Evolutionary conservation across 2,329 filamentous ascomycete genomes (phyloP).

Genomic region (Ceratocystiopsis minuta): DNA sequence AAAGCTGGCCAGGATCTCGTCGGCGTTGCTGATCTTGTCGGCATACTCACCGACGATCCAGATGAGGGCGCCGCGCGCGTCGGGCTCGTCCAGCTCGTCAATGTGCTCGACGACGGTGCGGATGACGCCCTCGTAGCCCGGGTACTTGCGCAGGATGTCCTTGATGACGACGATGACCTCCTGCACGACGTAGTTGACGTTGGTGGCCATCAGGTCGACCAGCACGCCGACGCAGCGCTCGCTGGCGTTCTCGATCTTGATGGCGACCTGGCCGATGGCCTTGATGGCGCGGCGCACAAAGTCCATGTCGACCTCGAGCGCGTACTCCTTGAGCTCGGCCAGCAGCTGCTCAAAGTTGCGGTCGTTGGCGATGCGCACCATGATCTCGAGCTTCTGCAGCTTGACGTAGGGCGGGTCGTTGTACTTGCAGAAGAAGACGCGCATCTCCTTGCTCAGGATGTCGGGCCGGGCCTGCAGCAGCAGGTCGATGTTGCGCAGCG

Average conservation of each 20-base stretch:
- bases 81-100: slow-evolving; percentile 87
- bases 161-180: slow-evolving; percentile 98
- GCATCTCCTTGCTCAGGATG: slow-evolving; percentile 89
- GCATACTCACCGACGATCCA: slow-evolving; percentile 99
- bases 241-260: slow-evolving; percentile 91
- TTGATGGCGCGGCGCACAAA: slow-evolving; percentile 88
- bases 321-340: slow-evolving; percentile 91
- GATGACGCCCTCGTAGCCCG: slow-evolving; percentile 94
- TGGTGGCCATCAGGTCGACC: slow-evolving; percentile 85
- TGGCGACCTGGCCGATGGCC: slow-evolving; percentile 92
- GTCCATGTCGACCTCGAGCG: slow-evolving; percentile 97
- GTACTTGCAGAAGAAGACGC: slow-evolving; percentile 99
- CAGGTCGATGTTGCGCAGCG: slow-evolving; percentile 87
- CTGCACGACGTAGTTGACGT: slow-evolving; percentile 98
- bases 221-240: slow-evolving; percentile 92
- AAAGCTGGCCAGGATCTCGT: slow-evolving; percentile 78
- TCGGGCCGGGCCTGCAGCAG: slow-evolving; percentile 90
- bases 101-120: slow-evolving; percentile 92
- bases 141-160: slow-evolving; percentile 94
- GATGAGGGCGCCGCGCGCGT: slow-evolving; percentile 77
- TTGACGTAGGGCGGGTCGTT: slow-evolving; percentile 97
- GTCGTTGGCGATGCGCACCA: slow-evolving; percentile 97
- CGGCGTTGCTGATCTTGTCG: slow-evolving; percentile 98
- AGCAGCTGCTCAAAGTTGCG: slow-evolving; percentile 89
- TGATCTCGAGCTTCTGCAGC: slow-evolving; percentile 93